Base-by-base conservation (phyloP, 1,139 yeast genomes). In the Blastobotrys aristatus region DNA sequence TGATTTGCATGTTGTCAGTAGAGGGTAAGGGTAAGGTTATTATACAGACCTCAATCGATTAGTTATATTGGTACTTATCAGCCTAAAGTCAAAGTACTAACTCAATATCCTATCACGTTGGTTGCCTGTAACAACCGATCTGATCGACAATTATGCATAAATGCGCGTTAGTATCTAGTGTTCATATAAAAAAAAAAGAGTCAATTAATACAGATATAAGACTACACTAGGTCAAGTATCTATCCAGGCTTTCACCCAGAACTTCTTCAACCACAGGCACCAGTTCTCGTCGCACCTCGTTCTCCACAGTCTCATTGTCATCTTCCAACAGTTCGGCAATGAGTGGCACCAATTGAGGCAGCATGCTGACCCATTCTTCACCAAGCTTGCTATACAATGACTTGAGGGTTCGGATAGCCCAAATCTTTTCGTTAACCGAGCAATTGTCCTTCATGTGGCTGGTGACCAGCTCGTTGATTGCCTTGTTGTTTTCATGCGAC, bases 261-360 rank as follows among this genome's bases (percentile, higher is more conserved):
- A 89, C 96, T 50, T 79, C 82, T 65, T 92, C 98, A 51, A 92
- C 84, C 10, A 86, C 96, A 59, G 87, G 85, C 4, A 90, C 96
- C 56, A 92, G 75, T n/a, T 95, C 95, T 40, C 82, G 77, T 70
- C 97, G 84, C 4, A 89, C 96, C 66, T 88, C 97, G 63, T 80
- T 66, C 67, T 92, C 98, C 27, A 94, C 96, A 42, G 77, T 80
- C 66, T 94, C 98, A 55, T 90, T 95, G 53, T 92, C 97, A 64
- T 90, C 97, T 64, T 92, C 98, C 54, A 92, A 74, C 52, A 94
- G 72, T 68, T 92, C 99, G 4, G 97, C 97, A 65, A 92, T 87
- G 54, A 88, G 77, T 37, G 99, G 99, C 53, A 94, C 95, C 59
- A 92, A 76, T 61, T 92, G 96, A 22, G 98, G 98, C 62, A 92